Evolutionary conservation across 2,329 filamentous ascomycete species (phyloP), one percentile per base, ranked within the genome.

Genomic region (Aphanocladium album): DNA sequence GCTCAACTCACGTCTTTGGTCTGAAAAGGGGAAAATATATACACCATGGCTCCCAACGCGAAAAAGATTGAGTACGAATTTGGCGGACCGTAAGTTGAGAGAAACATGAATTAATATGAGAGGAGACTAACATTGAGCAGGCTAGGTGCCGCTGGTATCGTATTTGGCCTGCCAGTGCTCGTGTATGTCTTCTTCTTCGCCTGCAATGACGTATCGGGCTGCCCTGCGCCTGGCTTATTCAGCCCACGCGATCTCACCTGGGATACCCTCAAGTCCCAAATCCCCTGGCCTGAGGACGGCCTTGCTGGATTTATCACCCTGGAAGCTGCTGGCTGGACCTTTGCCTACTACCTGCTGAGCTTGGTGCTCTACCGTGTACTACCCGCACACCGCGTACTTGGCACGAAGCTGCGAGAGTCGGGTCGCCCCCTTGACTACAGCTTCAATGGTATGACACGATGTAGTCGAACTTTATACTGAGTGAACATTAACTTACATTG

Each of bases 131-230:
- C 35, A 17, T 16, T 4, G 11, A 4, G 27, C 30, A 93, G 91
- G 50, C 77, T 87, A 53, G 91, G 91, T 60, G 89, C 89, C 27
- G 80, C 86, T 27, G 82, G 78, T 55, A 89, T 96, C 65, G 88
- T 89, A 21, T 88, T 93, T 67, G 88, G 88, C 53, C 84, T 96
- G 1, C 92, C 92, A 0, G 62, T 90, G 23, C 78, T 91, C 54
- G 83, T 90, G 69, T 93, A 92, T 72, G 73, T 85, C 60, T 86
- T 91, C 67, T 83, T 86, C 54, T 92, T 96, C 68, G 79, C 89
- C 67, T 96, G 92, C 81, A 96, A 96, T 74, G 91, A 96, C 71
- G 79, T 93, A 59, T 86, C 89, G 5, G 93, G 93, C 60, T 96
- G 93, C 68, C 93, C 93, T 50, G 87, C 89, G 0, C 90, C 91